Evolutionary conservation across 2,329 filamentous ascomycete species (phyloP), one percentile per base, ranked within the genome.

Genomic region (Colletotrichum simmondsii): DNA sequence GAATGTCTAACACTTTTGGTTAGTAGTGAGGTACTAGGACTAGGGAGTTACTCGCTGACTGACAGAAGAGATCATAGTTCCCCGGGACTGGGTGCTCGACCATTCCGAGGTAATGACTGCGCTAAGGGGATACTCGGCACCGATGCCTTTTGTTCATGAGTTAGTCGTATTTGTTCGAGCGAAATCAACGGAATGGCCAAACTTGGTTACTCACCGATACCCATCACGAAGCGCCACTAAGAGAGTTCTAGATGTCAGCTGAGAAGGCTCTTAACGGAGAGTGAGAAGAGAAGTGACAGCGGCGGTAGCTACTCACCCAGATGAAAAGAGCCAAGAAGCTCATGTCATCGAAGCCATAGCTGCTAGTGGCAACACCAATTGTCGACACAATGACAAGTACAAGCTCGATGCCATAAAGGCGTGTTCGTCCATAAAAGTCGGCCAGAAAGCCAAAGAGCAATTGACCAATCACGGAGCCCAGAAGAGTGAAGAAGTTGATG

Each of bases 91-190:
- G 0, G 90, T 92, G 65, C 87, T 89, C 5, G 87, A 84, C 83
- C 87, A 93, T 84, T 93, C 92, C 0, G 91, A 88, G 0, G 91
- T 92, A 42, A 94, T 93, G 10, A 93, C 89, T 0, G 91, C 91
- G 57, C 87, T 90, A 2, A 93, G 82, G 1, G 92, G 92, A 78
- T 93, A 93, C 80, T 93, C 91, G 19, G 89, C 91, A n/a, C 91
- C 90, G 42, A 92, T 66, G 26, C 62, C 74, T 60, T 42, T 65
- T 54, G 54, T 10, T 49, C 16, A 5, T 12, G 22, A 53, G 57
- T 68, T 26, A 63, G 46, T 58, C 14, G 56, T 22, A 10, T 10
- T n/a, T 11, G 4, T 49, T 49, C 19, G 42, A 49, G 19, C 8
- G 19, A 7, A 30, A n/a, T 19, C 4, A 28, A 24, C 11, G 28